Evolutionary conservation across 768 basidiomycete species (phyloP), one percentile per base, ranked within the genome.

Genomic region (Russula virescens): DNA sequence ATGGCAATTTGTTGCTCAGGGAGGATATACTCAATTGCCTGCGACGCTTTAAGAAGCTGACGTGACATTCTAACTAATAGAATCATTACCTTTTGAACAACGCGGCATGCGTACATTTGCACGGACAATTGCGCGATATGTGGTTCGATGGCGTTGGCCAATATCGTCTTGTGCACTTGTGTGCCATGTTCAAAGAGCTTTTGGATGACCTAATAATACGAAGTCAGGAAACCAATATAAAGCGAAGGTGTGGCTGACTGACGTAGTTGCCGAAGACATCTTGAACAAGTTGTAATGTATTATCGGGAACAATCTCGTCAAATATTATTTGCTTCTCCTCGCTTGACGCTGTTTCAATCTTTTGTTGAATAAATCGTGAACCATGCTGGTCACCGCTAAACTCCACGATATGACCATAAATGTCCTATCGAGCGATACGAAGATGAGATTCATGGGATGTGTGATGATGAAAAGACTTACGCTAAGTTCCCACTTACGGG

Each of bases 241-340:
- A 7, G 5, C 18, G 13, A 55, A 13, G 54, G 19, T 21, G 28
- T 7, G 19, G 34, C 26, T 26, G 26, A 76, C 88, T 68, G 71
- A 92, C 90, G 76, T 97, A 98, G 77, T 98, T 98, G 60, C 95
- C 96, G 71, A 96, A 98, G 49, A 97, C 90, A 71, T 97, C 93
- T 69, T 87, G 88, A 64, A 94, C 88, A 58, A 98, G 80, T 57
- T 86, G 82, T 51, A 94, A 73, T 5, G 85, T 80, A 69, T 88
- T 84, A 47, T 81, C 74, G 25, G 93, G 91, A 23, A 91, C 81
- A 68, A 98, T 90, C 76, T 98, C 96, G 53, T 89, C 85, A 65
- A 94, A 97, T 42, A 96, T 80, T 38, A 78, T 72, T 67, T 89
- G 83, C 71, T 85, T 87, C 69, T 94, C 93, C 62, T 92, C 91